A percentile compares a stretch with the other conserved stretches of the same genome.
phyloP scores from a whole-genome alignment of 2,329 filamentous ascomycete species.

The Triangularia verruculosa region DNA sequence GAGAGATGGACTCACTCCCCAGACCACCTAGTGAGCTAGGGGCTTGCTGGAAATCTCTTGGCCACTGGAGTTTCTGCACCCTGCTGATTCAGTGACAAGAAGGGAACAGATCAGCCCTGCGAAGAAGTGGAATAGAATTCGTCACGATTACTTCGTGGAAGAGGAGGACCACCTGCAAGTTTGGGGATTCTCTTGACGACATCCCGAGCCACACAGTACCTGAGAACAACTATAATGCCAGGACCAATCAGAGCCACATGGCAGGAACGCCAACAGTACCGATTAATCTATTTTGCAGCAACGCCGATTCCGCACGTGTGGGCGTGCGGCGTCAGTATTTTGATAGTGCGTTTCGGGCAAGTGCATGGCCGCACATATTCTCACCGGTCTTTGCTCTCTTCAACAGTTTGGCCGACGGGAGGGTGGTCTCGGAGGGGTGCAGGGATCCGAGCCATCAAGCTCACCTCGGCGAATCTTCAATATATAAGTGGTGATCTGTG shows the following conservation, averaged over 20 bases:
- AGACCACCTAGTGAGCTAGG: neutral
- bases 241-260: neutral
- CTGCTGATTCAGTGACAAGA: neutral
- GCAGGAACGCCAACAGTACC: neutral
- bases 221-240: neutral
- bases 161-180: neutral
- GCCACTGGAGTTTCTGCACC: neutral
- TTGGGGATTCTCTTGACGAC: neutral
- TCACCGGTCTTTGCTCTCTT: neutral
- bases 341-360: constrained; percentile 4
- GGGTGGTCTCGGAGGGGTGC: neutral
- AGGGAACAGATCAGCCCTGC: neutral
- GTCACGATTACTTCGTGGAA: neutral
- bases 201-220: neutral
- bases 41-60: neutral
- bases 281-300: neutral
- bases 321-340: constrained; percentile 1
- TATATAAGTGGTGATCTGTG: neutral
- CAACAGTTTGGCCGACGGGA: neutral
- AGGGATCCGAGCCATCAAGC: neutral
- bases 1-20: neutral
- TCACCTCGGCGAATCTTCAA: neutral
- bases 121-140: neutral
- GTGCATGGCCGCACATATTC: neutral
- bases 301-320: neutral